phyloP scores from a whole-genome alignment of 1,284 basidiomycete species.

The Trichosporon sp. region DNA sequence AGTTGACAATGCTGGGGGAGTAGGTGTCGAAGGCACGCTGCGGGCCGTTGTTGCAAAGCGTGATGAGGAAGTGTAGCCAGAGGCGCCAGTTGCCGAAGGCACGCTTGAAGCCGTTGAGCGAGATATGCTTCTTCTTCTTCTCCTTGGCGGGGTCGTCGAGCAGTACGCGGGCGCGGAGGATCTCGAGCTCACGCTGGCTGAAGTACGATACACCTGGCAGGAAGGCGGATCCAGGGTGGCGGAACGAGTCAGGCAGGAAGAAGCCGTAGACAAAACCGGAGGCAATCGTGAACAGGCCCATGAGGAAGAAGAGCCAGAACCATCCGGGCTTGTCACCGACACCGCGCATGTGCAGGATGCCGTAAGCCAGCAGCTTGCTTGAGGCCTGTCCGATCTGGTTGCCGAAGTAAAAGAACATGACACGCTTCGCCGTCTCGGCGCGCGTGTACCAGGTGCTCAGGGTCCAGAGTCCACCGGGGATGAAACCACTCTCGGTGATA shows the following conservation, averaged over 20 bases:
- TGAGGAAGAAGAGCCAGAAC: conserved; percentile 27
- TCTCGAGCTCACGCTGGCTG: conserved; percentile 32
- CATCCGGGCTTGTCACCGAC: conserved; percentile 27
- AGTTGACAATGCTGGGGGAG: conserved; percentile 31
- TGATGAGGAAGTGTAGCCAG: conserved; percentile 34
- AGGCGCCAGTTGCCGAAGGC: conserved; percentile 22
- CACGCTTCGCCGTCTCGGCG: conserved; percentile 28
- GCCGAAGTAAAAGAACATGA: conserved; percentile 34
- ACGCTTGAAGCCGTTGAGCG: conserved; percentile 19
- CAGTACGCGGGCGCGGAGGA: conserved; percentile 30
- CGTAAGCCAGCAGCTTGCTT: conserved; percentile 26
- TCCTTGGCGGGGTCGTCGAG: conserved; percentile 37
- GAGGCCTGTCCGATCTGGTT: conserved; percentile 23
- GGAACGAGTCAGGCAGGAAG: conserved; percentile 30
- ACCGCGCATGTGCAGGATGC: conserved; percentile 31
- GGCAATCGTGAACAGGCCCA: conserved; percentile 28
- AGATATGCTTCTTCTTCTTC: conserved; percentile 30
- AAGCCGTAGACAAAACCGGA: conserved; percentile 29
- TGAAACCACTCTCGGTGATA: conserved; percentile 29
- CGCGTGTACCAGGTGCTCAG: conserved; percentile 27
- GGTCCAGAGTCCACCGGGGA: conserved; percentile 27
- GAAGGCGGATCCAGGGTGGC: conserved; percentile 22
- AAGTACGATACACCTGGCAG: conserved; percentile 26
- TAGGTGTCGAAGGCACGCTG: conserved; percentile 33
- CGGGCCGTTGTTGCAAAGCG: conserved; percentile 32